Evolutionary conservation across 2,329 filamentous ascomycete species (phyloP), one percentile per base, ranked within the genome.

Genomic region (Nannizziopsis barbatae): DNA sequence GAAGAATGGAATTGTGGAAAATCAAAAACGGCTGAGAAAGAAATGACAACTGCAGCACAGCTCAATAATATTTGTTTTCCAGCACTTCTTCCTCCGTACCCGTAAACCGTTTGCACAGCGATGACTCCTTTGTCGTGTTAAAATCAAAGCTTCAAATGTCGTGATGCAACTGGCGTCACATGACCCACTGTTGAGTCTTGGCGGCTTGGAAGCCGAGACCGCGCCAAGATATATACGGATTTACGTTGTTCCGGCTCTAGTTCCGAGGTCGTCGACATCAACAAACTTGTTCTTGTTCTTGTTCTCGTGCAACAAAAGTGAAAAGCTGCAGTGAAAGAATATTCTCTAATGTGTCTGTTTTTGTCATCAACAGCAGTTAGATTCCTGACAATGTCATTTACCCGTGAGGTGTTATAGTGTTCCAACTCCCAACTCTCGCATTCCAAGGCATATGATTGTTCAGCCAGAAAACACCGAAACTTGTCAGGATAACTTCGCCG

Each of bases 131-230:
- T 17, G 15, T 7, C 17, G 9, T 42, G 32, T 32, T 38, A 39
- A 35, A 48, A 48, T 43, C 39, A 20, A 15, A 43, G 46, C 46
- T 49, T 39, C 40, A 39, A 17, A 49, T 49, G 46, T 48, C 39
- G 46, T 48, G 46, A 48, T 43, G 45, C 30, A 39, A 14, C 31
- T 10, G 7, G 1, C 9, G 37, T 42, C 45, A 47, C 45, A 42
- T 47, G 45, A 47, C 14, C 17, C 15, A 2, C 18, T 14, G 10
- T 3, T 10, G 3, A 15, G 33, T 9, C 33, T 36, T n/a, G 15
- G 33, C 11, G 10, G 11, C 4, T 15, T 36, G 10, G 15, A 9
- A n/a, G n/a, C n/a, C n/a, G n/a, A n/a, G n/a, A n/a, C n/a, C n/a
- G n/a, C n/a, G n/a, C n/a, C n/a, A n/a, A n/a, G n/a, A n/a, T n/a